Percentiles rank a stretch among this genome's conserved stretches.
Conservation (phyloP, 2,329 filamentous ascomycete genomes). For the Nannizziopsis barbatae region DNA sequence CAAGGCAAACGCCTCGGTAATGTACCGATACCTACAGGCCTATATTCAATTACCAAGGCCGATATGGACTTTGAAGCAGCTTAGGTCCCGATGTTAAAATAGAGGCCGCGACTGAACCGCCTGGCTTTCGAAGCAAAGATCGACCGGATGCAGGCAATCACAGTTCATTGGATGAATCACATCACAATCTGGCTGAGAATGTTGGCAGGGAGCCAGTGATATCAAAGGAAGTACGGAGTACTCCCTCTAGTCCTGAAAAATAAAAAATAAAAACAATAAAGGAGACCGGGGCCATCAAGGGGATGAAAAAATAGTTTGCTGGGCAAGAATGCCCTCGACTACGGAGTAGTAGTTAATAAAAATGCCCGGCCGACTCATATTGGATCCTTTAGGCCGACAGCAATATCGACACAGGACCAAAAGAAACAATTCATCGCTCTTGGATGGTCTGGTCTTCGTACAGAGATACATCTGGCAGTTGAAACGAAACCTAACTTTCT, state of each 20-base stretch:
- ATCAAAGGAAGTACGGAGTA: constrained; percentile 15
- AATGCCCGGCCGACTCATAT: too few species aligned
- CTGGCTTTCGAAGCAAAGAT: constrained; percentile 12
- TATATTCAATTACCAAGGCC: constrained; percentile 6
- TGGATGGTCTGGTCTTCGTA: neutral
- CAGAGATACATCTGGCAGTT: constrained; percentile 1
- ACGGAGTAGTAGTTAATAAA: neutral
- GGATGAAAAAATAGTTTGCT: constrained; percentile 2
- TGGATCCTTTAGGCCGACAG: too few species aligned
- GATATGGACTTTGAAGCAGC: constrained; percentile 1
- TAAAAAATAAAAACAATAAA: neutral
- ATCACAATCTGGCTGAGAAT: constrained; percentile 18
- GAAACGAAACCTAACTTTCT: neutral
- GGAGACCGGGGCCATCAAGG: too few species aligned
- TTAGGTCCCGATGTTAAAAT: neutral
- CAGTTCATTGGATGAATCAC: constrained; percentile 24
- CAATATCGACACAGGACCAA: too few species aligned
- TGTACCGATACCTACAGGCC: constrained; percentile 7
- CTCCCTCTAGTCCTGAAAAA: constrained; percentile 9
- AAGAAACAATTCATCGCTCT: neutral
- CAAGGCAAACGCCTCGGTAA: constrained; percentile 6
- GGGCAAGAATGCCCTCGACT: constrained; percentile 3
- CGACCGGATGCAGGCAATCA: constrained; percentile 20
- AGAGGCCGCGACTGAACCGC: constrained; percentile 5
- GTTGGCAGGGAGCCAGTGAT: constrained; percentile 15